These are phyloP conservation scores for Fusarium subglutinans DNA, from an alignment of 2,329 filamentous ascomycete species.

Conservation along the genomic window DNA sequence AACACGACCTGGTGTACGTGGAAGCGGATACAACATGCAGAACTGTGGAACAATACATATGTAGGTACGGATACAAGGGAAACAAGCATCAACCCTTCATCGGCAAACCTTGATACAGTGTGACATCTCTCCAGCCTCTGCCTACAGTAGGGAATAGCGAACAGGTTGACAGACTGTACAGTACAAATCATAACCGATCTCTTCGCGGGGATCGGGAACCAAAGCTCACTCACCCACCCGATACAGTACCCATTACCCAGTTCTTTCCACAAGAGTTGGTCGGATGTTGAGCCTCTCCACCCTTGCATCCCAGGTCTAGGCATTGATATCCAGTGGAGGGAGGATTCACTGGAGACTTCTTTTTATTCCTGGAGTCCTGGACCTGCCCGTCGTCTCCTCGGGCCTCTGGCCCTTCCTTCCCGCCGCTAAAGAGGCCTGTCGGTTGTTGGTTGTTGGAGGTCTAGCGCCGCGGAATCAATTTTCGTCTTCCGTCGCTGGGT, in stretches of 20 bases:
- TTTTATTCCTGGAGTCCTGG: neutral
- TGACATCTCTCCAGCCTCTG: neutral
- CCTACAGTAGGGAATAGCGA: neutral
- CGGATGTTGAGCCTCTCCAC: constrained; percentile 29
- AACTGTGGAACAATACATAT: constrained; percentile 2
- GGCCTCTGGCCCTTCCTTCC: constrained; percentile 31
- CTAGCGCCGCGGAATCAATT: constrained; percentile 35
- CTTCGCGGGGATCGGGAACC: constrained; percentile 11
- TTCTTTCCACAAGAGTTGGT: neutral
- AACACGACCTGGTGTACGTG: constrained; percentile 8
- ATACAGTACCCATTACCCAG: neutral
- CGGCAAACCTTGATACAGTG: neutral
- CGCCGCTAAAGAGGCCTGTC: constrained; percentile 35
- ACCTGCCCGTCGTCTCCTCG: constrained; percentile 16
- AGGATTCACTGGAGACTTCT: neutral
- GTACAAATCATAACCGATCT: constrained; percentile 5
- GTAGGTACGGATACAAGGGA: neutral
- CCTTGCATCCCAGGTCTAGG: constrained; percentile 8
- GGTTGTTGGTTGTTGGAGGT: constrained; percentile 5
- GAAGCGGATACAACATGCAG: constrained; percentile 1
- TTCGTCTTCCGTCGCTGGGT: constrained; percentile 17
- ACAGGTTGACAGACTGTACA: neutral
- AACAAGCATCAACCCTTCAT: constrained; percentile 1
- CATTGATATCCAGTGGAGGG: neutral
- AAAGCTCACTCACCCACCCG: neutral